These are phyloP conservation scores for Begonia peltatifolia DNA, from an alignment of 306 rosid species.

Conservation along the genomic window DNA sequence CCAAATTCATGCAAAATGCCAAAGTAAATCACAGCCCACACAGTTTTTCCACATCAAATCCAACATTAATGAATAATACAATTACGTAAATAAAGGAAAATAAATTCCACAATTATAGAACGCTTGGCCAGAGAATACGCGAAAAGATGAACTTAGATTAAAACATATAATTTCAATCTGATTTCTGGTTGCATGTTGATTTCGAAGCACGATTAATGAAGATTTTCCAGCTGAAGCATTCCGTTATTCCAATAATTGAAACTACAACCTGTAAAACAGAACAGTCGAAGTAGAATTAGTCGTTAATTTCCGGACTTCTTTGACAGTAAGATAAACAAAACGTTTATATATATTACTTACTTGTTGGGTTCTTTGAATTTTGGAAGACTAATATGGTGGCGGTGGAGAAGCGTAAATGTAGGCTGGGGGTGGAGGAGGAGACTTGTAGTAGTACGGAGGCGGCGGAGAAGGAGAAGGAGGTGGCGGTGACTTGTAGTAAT, in stretches of 20 bases:
- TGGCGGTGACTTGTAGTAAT: not conserved
- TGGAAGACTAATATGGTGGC: not conserved
- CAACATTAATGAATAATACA: too few relatives aligned
- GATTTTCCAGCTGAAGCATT: not conserved
- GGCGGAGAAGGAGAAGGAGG: not conserved
- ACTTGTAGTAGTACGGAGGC: not conserved
- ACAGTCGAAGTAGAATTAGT: too few relatives aligned
- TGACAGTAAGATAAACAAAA: too few relatives aligned
- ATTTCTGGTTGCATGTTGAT: not conserved
- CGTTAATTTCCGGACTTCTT: too few relatives aligned
- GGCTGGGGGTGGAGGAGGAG: not conserved
- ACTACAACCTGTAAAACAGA: not conserved
- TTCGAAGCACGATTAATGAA: not conserved
- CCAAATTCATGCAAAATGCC: too few relatives aligned
- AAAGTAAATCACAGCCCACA: too few relatives aligned
- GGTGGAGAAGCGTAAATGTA: slow-evolving; percentile 1
- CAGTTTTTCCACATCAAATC: too few relatives aligned
- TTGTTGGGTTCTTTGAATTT: not conserved
- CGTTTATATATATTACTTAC: not conserved
- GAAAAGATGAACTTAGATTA: too few relatives aligned
- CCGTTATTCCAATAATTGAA: not conserved
- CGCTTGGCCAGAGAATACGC: too few relatives aligned
- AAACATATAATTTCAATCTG: too few relatives aligned
- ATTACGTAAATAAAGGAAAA: too few relatives aligned
- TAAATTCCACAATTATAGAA: too few relatives aligned